A percentile compares a stretch with the other conserved stretches of the same genome.
Conservation (phyloP, 441 rosid genomes). For the Mallotus japonicus region DNA sequence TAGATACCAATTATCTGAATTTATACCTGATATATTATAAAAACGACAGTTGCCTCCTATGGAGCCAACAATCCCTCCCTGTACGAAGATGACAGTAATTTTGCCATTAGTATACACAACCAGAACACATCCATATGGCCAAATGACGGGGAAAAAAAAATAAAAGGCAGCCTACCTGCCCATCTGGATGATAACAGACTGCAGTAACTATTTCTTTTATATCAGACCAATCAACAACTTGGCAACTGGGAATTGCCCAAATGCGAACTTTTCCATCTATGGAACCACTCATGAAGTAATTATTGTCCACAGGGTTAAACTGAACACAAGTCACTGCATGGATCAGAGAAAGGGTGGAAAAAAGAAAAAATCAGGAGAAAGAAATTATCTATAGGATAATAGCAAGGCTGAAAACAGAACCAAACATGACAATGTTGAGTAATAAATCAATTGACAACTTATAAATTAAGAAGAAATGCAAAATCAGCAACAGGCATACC, state of each 20-base stretch:
- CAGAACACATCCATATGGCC: background rate
- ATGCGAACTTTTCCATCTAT: conserved; percentile 95
- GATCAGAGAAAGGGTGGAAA: conserved; percentile 1
- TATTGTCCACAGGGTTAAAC: conserved; percentile 82
- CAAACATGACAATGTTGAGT: conserved; percentile 44
- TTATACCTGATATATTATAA: conserved; percentile 56
- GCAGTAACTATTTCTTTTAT: conserved; percentile 80
- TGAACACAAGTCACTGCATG: conserved; percentile 73
- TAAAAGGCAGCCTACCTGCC: conserved; percentile 55
- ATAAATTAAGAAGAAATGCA: background rate
- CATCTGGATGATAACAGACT: conserved; percentile 81
- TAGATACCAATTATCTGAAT: conserved; percentile 9
- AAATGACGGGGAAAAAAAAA: background rate
- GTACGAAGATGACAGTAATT: conserved; percentile 18
- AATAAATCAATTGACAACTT: background rate
- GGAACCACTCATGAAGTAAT: conserved; percentile 87
- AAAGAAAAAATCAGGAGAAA: conserved; percentile 1
- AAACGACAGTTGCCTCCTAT: conserved; percentile 67
- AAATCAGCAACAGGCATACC: conserved; percentile 30
- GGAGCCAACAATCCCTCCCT: conserved; percentile 82
- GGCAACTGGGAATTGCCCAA: conserved; percentile 64
- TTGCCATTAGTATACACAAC: conserved; percentile 23
- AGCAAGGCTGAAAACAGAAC: conserved; percentile 44
- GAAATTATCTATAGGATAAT: background rate
- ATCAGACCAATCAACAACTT: conserved; percentile 84